phyloP scores from a whole-genome alignment of 2,329 filamentous ascomycete genomes.

The Magnaporthales sp. region DNA sequence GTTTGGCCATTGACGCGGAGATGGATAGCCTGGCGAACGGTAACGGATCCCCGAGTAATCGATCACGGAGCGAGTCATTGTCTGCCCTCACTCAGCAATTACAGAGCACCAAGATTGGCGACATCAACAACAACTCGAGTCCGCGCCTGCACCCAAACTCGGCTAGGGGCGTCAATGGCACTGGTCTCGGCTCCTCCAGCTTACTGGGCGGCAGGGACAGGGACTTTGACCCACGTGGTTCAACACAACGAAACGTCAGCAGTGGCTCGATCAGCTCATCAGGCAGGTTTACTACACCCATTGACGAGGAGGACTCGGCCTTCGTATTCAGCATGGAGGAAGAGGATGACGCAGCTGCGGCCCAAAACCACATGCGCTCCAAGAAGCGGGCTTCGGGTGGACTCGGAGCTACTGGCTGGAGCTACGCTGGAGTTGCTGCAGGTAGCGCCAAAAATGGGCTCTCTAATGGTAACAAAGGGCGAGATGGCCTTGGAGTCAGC shows the following conservation, averaged over 20 bases:
- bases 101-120: constrained; percentile 48
- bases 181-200: constrained; percentile 14
- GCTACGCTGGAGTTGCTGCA: constrained; percentile 22
- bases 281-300: constrained; percentile 53
- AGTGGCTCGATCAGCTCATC: constrained; percentile 48
- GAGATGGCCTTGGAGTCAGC: not conserved
- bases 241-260: constrained; percentile 49
- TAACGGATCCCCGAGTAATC: constrained; percentile 8
- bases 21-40: constrained; percentile 22
- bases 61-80: constrained; percentile 41
- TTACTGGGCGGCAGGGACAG: constrained; percentile 25
- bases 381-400: constrained; percentile 9
- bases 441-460: constrained; percentile 4
- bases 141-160: constrained; percentile 43
- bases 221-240: constrained; percentile 26
- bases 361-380: constrained; percentile 2
- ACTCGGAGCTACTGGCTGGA: constrained; percentile 18
- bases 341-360: constrained; percentile 40
- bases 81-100: constrained; percentile 54
- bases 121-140: constrained; percentile 31
- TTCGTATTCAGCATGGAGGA: constrained; percentile 61
- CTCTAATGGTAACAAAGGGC: constrained; percentile 1
- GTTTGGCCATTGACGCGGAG: constrained; percentile 40
- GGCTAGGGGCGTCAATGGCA: constrained; percentile 31
- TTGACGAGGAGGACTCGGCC: constrained; percentile 55